Percentiles rank a stretch among this genome's conserved stretches.
Evolutionary conservation across 805 yeast genomes (phyloP).

Genomic region (Yamadazyma nakazawae): DNA sequence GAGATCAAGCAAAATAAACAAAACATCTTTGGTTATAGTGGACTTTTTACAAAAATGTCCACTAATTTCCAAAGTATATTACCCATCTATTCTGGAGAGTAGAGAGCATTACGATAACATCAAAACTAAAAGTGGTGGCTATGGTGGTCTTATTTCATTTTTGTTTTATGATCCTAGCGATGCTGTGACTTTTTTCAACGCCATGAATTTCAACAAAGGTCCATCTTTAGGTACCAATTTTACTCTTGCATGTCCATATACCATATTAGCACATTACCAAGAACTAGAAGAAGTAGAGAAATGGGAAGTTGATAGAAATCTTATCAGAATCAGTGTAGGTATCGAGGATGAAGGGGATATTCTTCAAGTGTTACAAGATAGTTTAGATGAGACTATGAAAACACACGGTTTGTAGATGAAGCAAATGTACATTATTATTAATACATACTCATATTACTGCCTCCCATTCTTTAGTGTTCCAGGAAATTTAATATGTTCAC

Average conservation of each 20-base stretch:
- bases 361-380: constrained; percentile 45
- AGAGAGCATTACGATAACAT: constrained; percentile 66
- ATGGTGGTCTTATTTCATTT: constrained; percentile 81
- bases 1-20: constrained; percentile 57
- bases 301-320: constrained; percentile 78
- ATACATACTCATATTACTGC: neutral
- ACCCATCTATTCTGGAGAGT: constrained; percentile 61
- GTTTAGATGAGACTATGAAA: constrained; percentile 36
- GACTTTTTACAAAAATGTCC: constrained; percentile 48
- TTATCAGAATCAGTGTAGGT: constrained; percentile 83
- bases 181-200: constrained; percentile 74
- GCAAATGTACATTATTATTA: neutral
- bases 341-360: constrained; percentile 68
- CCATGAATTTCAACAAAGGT: constrained; percentile 71
- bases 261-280: constrained; percentile 78
- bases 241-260: constrained; percentile 85
- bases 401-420: constrained; percentile 26
- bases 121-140: constrained; percentile 72
- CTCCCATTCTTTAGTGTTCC: neutral
- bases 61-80: constrained; percentile 61
- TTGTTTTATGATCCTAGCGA: constrained; percentile 60
- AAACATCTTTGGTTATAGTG: constrained; percentile 53
- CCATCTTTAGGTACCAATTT: constrained; percentile 90
- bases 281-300: constrained; percentile 76
- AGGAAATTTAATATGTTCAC: constrained; percentile 33